These are phyloP conservation scores for Ettlia oleoabundans DNA, from an alignment of 139 green algal genomes.

Conservation along the genomic window DNA sequence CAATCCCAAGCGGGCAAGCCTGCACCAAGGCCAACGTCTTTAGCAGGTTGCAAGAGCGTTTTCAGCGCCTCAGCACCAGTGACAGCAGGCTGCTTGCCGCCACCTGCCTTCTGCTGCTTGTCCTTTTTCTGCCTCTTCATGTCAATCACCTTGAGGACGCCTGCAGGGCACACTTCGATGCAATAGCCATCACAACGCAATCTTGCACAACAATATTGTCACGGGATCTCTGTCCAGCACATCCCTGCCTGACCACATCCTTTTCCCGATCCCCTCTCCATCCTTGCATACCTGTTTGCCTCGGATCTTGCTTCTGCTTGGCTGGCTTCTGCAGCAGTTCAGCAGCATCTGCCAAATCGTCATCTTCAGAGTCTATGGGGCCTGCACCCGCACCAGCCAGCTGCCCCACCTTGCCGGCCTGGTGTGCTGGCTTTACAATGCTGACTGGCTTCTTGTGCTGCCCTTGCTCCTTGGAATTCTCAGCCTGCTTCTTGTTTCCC, in stretches of 20 bases:
- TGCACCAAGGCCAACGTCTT: neutral
- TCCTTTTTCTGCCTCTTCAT: neutral
- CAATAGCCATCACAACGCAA: neutral
- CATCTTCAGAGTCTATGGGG: neutral
- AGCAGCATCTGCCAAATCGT: slow-evolving; percentile 9
- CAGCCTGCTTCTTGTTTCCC: no score
- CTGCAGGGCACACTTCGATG: neutral
- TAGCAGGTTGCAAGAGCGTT: neutral
- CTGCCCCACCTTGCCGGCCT: neutral
- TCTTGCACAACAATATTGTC: neutral
- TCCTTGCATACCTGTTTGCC: slow-evolving; percentile 2
- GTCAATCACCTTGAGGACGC: slow-evolving; percentile 31
- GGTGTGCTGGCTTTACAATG: neutral
- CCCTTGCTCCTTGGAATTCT: neutral
- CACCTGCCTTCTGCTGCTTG: neutral
- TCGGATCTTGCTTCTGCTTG: slow-evolving; percentile 16
- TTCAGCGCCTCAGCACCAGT: slow-evolving; percentile 1
- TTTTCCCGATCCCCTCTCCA: neutral
- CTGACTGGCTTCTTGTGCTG: neutral
- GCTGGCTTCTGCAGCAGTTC: slow-evolving; percentile 11
- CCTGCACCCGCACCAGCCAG: neutral
- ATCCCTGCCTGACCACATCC: neutral
- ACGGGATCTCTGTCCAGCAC: neutral
- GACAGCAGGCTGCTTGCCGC: neutral
- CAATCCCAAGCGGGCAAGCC: neutral